Percentiles rank a stretch among this genome's conserved stretches.
These are phyloP conservation scores for Mortierella sp. DNA, from an alignment of 371 early-diverging fungal species.

Conservation along the genomic window DNA sequence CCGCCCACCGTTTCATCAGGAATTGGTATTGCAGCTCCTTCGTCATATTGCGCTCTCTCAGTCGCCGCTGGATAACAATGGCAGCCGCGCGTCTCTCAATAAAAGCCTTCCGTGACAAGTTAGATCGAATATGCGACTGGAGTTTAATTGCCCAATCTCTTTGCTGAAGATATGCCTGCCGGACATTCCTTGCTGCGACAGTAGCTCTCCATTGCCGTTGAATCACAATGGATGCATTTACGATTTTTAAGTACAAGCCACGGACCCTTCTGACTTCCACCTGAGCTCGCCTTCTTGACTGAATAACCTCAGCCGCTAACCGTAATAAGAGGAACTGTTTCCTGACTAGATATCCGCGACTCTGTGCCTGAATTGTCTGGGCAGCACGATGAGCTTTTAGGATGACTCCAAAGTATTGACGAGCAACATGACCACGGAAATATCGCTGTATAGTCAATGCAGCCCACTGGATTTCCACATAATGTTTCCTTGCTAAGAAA, in stretches of 20 bases:
- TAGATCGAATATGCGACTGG: slow-evolving; percentile 35
- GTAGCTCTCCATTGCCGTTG: slow-evolving; percentile 42
- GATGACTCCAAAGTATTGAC: slow-evolving; percentile 8
- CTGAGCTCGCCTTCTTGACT: slow-evolving; percentile 24
- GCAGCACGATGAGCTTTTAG: slow-evolving; percentile 14
- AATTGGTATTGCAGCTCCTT: slow-evolving; percentile 3
- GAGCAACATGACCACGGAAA: slow-evolving; percentile 32
- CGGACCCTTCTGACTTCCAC: slow-evolving; percentile 27
- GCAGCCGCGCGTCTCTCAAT: slow-evolving; percentile 23
- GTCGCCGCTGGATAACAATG: slow-evolving; percentile 21
- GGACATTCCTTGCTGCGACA: slow-evolving; percentile 18
- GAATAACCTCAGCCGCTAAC: slow-evolving; percentile 36
- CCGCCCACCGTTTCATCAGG: slow-evolving; percentile 24
- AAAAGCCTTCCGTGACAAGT: slow-evolving; percentile 9
- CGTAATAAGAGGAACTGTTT: slow-evolving; percentile 25
- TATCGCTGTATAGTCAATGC: slow-evolving; percentile 32
- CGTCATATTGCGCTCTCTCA: slow-evolving; percentile 5
- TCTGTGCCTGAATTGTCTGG: slow-evolving; percentile 36
- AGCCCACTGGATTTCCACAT: slow-evolving; percentile 39
- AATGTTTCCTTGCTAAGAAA: slow-evolving; percentile 31
- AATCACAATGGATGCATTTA: slow-evolving; percentile 22
- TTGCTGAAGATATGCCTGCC: slow-evolving; percentile 24
- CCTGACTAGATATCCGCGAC: slow-evolving; percentile 37
- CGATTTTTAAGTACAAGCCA: slow-evolving; percentile 14
- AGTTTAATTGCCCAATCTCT: slow-evolving; percentile 18